Evolutionary conservation across 768 basidiomycete genomes (phyloP).

Genomic region (Leccinum uliginosum): DNA sequence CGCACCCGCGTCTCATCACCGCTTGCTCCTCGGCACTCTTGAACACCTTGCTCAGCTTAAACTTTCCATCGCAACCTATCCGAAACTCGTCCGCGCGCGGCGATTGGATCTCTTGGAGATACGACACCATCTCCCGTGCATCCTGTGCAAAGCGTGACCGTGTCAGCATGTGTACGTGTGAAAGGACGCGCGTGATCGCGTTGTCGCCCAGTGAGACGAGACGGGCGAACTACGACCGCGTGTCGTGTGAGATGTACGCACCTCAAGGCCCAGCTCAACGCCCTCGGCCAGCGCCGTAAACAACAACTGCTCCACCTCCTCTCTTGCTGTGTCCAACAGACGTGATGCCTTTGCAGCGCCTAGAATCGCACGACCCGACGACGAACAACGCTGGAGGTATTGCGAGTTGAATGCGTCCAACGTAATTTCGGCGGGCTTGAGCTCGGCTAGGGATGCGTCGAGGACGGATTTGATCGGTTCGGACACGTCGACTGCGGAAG

Average conservation of each 20-base stretch:
- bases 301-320: constrained; percentile 58
- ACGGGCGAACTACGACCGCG: background rate
- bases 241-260: background rate
- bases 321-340: constrained; percentile 42
- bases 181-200: background rate
- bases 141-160: constrained; percentile 38
- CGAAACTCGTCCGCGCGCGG: constrained; percentile 59
- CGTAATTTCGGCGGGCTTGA: constrained; percentile 56
- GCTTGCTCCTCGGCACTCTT: constrained; percentile 50
- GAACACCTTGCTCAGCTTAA: constrained; percentile 65
- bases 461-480: constrained; percentile 49
- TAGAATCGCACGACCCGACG: constrained; percentile 50
- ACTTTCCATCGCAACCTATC: constrained; percentile 45
- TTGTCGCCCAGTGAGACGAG: background rate
- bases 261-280: constrained; percentile 45
- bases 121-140: constrained; percentile 43
- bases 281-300: constrained; percentile 46
- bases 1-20: constrained; percentile 29
- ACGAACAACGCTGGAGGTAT: constrained; percentile 63
- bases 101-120: constrained; percentile 49
- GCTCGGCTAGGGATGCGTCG: constrained; percentile 38
- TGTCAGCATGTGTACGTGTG: background rate
- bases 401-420: constrained; percentile 70
- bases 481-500: constrained; percentile 40
- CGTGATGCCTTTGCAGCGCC: constrained; percentile 57